Conservation (phyloP, 2,329 filamentous ascomycete genomes). For the Colletotrichum sp. region DNA sequence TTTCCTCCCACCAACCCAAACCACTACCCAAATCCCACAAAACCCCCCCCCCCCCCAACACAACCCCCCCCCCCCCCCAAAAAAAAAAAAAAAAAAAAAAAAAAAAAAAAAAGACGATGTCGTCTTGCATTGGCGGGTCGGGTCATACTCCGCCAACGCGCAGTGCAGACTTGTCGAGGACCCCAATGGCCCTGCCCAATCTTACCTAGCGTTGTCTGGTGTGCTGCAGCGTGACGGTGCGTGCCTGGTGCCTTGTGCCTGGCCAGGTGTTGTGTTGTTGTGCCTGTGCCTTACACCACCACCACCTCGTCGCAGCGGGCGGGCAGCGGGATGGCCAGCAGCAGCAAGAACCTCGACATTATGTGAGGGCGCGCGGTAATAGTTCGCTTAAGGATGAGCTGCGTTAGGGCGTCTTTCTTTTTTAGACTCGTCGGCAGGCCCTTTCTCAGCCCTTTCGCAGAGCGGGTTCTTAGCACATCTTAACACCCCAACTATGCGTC, state of each 20-base stretch:
- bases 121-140: not conserved
- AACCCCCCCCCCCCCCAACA: too few species aligned
- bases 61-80: too few species aligned
- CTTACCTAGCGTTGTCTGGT: not conserved
- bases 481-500: constrained; percentile 15
- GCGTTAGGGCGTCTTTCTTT: not conserved
- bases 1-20: too few species aligned
- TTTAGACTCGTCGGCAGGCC: not conserved
- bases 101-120: too few species aligned
- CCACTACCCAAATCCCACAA: too few species aligned
- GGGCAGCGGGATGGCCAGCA: not conserved
- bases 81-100: too few species aligned
- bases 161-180: not conserved
- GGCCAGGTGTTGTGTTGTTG: not conserved
- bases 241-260: not conserved
- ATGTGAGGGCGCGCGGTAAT: not conserved
- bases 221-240: not conserved
- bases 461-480: constrained; percentile 6
- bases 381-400: not conserved
- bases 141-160: not conserved
- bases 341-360: not conserved
- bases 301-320: not conserved
- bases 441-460: not conserved
- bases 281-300: constrained; percentile 6
- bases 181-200: not conserved